Evolutionary conservation across 495 filamentous ascomycete species (phyloP), one percentile per base, ranked within the genome.

Genomic region (Neurospora sp.): DNA sequence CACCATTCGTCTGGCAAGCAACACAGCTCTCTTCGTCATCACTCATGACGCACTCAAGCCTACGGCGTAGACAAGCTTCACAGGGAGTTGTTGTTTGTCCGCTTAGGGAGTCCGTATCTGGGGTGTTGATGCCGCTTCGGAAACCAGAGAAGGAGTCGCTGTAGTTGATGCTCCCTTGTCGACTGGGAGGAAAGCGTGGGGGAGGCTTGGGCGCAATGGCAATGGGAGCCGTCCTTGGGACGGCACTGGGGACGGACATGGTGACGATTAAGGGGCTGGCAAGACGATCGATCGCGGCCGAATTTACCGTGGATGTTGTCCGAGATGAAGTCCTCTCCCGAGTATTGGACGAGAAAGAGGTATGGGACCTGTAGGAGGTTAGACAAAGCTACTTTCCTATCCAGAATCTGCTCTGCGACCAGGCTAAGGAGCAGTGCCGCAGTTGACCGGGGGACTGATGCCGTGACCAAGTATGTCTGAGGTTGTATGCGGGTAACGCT

Each of bases 31-130:
- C 86, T 42, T 89, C 87, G 37, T 89, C 90, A 62, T 90, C 89
- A 79, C 94, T 92, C 83, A 97, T 92, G 72, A 96, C 93, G 84
- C 96, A 99, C 77, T 94, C 91, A 77, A 90, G 93, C 82, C 94
- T 94, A 79, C 94, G 86, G 82, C 89, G 88, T 72, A 93, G 86
- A 83, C 96, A 99, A 54, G 92, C 81, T 77, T 85, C 86, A 78
- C 87, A 89, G 48, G 86, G 82, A 35, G 12, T 66, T 44, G 81
- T 76, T 27, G 78, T 70, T n/a, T 77, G 77, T 27, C 84, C 82
- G 79, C 79, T 85, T 71, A 83, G 76, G 35, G 85, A 87, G 69
- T 84, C 81, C 23, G 85, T 85, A 59, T 87, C 85, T n/a, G 85
- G 79, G 16, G 79, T 86, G 72, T 86, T 83, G 70, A 84, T 80